Conservation (phyloP, 257 asterid genomes). For the Anisodus acutangulus region DNA sequence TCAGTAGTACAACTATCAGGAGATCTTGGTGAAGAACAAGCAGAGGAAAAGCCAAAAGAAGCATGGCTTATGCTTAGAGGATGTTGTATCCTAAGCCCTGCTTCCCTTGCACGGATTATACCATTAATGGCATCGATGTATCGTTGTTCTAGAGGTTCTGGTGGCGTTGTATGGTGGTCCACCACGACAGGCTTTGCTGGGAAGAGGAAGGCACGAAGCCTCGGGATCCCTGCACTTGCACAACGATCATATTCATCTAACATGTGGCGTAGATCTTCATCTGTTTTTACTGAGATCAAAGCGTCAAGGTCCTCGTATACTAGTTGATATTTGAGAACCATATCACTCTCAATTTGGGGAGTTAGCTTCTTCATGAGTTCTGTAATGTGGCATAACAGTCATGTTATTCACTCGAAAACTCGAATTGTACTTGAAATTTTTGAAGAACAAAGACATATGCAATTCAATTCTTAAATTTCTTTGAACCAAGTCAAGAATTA, state of each 20-base stretch:
- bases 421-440: not conserved
- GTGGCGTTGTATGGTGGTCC: conserved; percentile 41
- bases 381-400: conserved; percentile 30
- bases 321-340: conserved; percentile 79
- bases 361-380: conserved; percentile 83
- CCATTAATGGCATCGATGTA: conserved; percentile 81
- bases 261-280: conserved; percentile 83
- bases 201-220: conserved; percentile 76
- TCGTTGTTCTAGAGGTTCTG: conserved; percentile 61
- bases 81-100: conserved; percentile 39
- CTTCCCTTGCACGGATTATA: conserved; percentile 37
- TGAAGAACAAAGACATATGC: not conserved
- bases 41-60: conserved; percentile 47
- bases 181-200: conserved; percentile 50
- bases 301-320: conserved; percentile 84
- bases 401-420: not conserved
- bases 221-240: conserved; percentile 50
- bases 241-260: conserved; percentile 61
- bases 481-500: not conserved
- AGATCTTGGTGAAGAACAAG: conserved; percentile 66
- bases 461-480: not conserved
- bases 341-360: conserved; percentile 62
- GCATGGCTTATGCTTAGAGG: conserved; percentile 37
- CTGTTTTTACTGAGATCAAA: conserved; percentile 69
- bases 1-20: conserved; percentile 58